Percentiles rank a stretch among this genome's conserved stretches.
Evolutionary conservation across 768 basidiomycete genomes (phyloP).

Genomic region (Lactifluus rugatus): DNA sequence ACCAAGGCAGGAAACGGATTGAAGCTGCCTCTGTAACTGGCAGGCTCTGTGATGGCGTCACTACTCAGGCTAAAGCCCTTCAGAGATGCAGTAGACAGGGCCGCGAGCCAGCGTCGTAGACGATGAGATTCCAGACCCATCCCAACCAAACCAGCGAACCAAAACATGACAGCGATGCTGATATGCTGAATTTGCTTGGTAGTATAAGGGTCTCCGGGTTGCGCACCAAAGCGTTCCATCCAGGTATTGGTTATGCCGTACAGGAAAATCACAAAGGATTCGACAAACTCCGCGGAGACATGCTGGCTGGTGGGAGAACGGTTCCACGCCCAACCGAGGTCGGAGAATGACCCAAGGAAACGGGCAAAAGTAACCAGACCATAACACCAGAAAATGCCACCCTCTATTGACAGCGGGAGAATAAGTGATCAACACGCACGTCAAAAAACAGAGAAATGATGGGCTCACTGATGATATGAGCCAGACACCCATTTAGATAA

Average conservation of each 20-base stretch:
- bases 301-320: conserved; percentile 35
- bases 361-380: conserved; percentile 85
- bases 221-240: conserved; percentile 92
- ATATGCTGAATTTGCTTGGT: conserved; percentile 94
- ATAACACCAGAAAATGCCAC: conserved; percentile 87
- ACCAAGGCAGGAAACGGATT: conserved; percentile 91
- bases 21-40: conserved; percentile 67
- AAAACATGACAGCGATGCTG: conserved; percentile 92
- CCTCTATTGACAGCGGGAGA: conserved; percentile 43
- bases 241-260: conserved; percentile 91
- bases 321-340: conserved; percentile 96
- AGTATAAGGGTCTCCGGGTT: conserved; percentile 72
- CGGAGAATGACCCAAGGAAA: conserved; percentile 83
- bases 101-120: conserved; percentile 65
- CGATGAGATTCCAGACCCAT: conserved; percentile 79
- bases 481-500: conserved; percentile 75
- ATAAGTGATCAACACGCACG: conserved; percentile 2
- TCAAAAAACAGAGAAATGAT: background rate
- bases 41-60: conserved; percentile 51
- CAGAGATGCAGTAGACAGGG: conserved; percentile 35
- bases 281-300: conserved; percentile 64
- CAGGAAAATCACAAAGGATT: conserved; percentile 71
- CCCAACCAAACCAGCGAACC: conserved; percentile 84
- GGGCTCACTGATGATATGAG: conserved; percentile 80
- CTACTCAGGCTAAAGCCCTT: conserved; percentile 22